Base-by-base conservation (phyloP, 2,329 filamentous ascomycete species). In the Teratosphaeria pseudoeucalypti region DNA sequence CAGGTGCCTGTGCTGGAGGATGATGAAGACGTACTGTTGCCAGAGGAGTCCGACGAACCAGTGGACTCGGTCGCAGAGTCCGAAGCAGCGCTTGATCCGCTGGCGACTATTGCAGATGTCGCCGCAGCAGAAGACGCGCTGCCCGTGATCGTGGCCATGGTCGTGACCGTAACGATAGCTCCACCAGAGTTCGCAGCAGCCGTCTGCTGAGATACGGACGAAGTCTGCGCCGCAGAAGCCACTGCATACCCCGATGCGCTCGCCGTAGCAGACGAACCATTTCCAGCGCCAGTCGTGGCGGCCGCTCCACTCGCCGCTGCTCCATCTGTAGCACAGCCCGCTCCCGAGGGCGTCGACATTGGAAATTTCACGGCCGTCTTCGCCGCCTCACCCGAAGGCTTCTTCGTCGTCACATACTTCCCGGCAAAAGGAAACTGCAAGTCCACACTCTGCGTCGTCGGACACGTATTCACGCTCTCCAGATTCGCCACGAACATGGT, bases 401-500 rank as follows among this genome's bases (percentile, higher is more conserved):
- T 57, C 59, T 67, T 63, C 6, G 73, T 74, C 58, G 85, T 79
- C 3, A 84, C 77, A 2, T 78, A 81, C 0, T 77, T 62, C 55
- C 89, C 89, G 0, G 88, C 82, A 64, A 88, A 76, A 7, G 87
- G 86, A 77, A 86, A 92, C n/a, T 77, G 71, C 62, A 88, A 78
- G 65, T 90, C 84, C 2, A 75, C 70, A 16, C 71, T 69, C 47
- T 85, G 81, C 0, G 66, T 68, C 12, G 84, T 87, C 0, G 56
- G 69, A 74, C 87, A 90, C 1, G 58, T 61, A 52, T 63, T 58
- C 29, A 67, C 74, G 60, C 80, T 79, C 54, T 69, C 72, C 61
- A 91, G 76, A 74, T 94, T 95, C 67, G 88, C 86, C 0, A 86
- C 80, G 58, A 91, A 86, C 83, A 95, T 87, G 60, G 85, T 78